Evolutionary conservation across 768 basidiomycete genomes (phyloP), one percentile per base, ranked within the genome.

Genomic region (Coprinopsis sp.): DNA sequence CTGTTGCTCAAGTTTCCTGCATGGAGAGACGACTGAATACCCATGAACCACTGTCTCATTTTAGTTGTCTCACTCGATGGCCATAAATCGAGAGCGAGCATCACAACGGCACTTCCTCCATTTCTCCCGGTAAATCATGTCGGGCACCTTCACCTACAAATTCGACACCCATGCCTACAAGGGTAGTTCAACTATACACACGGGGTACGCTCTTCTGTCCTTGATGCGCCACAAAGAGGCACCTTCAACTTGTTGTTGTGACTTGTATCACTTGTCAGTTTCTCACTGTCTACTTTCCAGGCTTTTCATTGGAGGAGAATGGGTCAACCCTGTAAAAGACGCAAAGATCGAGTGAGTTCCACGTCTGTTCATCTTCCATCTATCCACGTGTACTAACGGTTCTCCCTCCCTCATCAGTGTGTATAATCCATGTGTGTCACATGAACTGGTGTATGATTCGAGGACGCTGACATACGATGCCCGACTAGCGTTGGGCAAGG

Each of bases 301-400:
- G 23, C 16, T 39, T 18, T 39, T 39, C 23, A 39, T 39, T 16
- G 22, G 16, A 5, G 23, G 23, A 6, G 38, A 39, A 39, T 39
- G 38, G 38, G 4, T 77, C 12, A 77, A 81, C 28, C 79, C 81
- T 18, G 69, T 72, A n/a, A 67, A 76, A 5, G 63, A 66, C 1
- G 74, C 68, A n/a, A 77, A 74, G n/a, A 82, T 90, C 58, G 82
- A 87, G 86, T 87, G n/a, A n/a, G n/a, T n/a, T n/a, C n/a, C n/a
- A 56, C 59, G 83, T 62, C 24, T 25, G 30, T 18, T 27, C n/a
- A n/a, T n/a, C n/a, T n/a, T n/a, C n/a, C n/a, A n/a, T n/a, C n/a
- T n/a, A n/a, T n/a, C n/a, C n/a, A n/a, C n/a, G 30, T 27, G 40
- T 47, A 13, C 33, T 7, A 24, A 33, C 25, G 14, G n/a, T n/a